phyloP scores from a whole-genome alignment of 2,329 filamentous ascomycete species.

The Fusarium sp. region DNA sequence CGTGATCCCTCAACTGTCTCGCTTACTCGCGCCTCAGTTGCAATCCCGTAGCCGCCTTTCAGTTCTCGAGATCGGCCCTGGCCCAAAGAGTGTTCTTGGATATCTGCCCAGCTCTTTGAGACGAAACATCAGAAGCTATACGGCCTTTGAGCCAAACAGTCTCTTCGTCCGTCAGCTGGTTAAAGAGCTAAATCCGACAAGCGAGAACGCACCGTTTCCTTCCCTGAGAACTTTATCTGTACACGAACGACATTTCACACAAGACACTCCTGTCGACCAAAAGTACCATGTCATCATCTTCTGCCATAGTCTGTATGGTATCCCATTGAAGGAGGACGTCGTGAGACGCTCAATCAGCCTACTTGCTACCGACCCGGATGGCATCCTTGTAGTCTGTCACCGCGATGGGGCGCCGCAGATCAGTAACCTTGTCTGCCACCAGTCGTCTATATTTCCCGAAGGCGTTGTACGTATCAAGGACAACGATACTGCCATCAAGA shows the following conservation, averaged over 20 bases:
- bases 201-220: conserved; percentile 55
- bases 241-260: conserved; percentile 53
- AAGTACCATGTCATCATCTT: conserved; percentile 69
- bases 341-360: conserved; percentile 61
- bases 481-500: conserved; percentile 59
- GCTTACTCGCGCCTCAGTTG: conserved; percentile 56
- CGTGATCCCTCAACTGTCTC: conserved; percentile 62
- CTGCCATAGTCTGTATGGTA: conserved; percentile 74
- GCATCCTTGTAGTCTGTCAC: conserved; percentile 67
- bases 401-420: conserved; percentile 59
- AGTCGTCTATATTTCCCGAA: conserved; percentile 59
- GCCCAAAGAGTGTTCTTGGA: conserved; percentile 65
- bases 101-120: conserved; percentile 58
- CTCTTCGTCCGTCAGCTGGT: conserved; percentile 59
- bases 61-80: conserved; percentile 70
- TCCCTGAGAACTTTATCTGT: conserved; percentile 53
- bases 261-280: conserved; percentile 48
- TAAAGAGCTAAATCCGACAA: conserved; percentile 53
- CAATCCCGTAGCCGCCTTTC: conserved; percentile 59
- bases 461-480: conserved; percentile 59
- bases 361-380: conserved; percentile 56
- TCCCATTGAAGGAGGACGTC: conserved; percentile 60
- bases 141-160: conserved; percentile 65
- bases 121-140: conserved; percentile 61
- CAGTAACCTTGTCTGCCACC: conserved; percentile 61